A percentile compares a stretch with the other conserved stretches of the same genome.
phyloP scores from a whole-genome alignment of 1,139 yeast species.

The Kodamaea ohmeri region DNA sequence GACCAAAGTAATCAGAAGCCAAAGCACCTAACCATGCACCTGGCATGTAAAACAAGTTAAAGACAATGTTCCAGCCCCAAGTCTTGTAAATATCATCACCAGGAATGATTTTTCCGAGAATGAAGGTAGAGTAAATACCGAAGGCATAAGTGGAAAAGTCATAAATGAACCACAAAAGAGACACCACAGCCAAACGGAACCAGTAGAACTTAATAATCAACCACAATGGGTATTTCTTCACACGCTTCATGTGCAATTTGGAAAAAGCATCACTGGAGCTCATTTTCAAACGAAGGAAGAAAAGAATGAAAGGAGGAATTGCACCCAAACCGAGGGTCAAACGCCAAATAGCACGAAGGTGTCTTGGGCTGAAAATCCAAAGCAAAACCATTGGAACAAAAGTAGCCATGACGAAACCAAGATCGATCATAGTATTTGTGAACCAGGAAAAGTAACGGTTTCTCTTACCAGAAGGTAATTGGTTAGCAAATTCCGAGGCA shows the following conservation, averaged over 20 bases:
- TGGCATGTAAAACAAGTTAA: conserved; percentile 84
- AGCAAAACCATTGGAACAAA: conserved; percentile 86
- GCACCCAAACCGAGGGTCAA: conserved; percentile 89
- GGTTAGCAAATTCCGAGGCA: conserved; percentile 85
- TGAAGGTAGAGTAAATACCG: conserved; percentile 77
- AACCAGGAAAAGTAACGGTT: conserved; percentile 88
- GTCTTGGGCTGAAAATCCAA: conserved; percentile 73
- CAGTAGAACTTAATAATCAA: conserved; percentile 77
- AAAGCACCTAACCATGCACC: conserved; percentile 85
- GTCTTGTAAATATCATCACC: conserved; percentile 64
- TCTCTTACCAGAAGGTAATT: conserved; percentile 75
- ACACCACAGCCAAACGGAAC: conserved; percentile 69
- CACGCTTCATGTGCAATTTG: conserved; percentile 66
- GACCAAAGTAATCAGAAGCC: conserved; percentile 83
- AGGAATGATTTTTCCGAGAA: conserved; percentile 59
- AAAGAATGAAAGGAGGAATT: conserved; percentile 76
- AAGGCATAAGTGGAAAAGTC: conserved; percentile 87
- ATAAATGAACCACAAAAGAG: conserved; percentile 86
- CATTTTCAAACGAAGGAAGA: conserved; percentile 73
- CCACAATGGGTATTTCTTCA: conserved; percentile 60
- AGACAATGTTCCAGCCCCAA: conserved; percentile 91
- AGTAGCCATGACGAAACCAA: conserved; percentile 79
- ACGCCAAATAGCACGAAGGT: conserved; percentile 87
- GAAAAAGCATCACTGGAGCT: conserved; percentile 68
- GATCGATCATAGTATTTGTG: conserved; percentile 84